Conservation (phyloP, 176 grass and related monocot species). For the Calamus simplicifolius region DNA sequence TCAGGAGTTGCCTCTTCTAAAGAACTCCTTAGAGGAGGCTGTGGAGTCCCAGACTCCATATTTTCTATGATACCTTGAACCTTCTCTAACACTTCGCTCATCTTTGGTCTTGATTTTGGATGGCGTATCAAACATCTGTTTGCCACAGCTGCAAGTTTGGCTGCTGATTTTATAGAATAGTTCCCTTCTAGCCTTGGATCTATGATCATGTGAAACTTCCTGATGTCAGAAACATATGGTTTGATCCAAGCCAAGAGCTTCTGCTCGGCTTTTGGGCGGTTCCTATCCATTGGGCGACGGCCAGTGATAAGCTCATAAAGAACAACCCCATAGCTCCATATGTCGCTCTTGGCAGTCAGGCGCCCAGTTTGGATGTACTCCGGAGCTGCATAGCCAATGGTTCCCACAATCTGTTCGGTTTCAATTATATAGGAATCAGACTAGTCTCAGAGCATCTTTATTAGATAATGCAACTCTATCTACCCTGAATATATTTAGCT, state of each 20-base stretch:
- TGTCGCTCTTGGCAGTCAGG: constrained; percentile 79
- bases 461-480: too few species aligned
- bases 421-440: too few species aligned
- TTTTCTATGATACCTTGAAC: constrained; percentile 64
- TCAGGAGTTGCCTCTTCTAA: constrained; percentile 25
- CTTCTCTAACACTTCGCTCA: constrained; percentile 88
- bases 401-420: constrained; percentile 67
- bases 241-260: constrained; percentile 83
- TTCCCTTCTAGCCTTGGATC: constrained; percentile 73
- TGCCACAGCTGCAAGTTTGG: constrained; percentile 57
- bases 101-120: constrained; percentile 62
- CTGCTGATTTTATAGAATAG: constrained; percentile 43
- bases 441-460: too few species aligned
- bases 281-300: constrained; percentile 64
- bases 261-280: constrained; percentile 70
- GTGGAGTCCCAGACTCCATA: constrained; percentile 39
- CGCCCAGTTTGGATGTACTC: constrained; percentile 92
- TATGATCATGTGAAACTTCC: constrained; percentile 52
- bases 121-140: constrained; percentile 72
- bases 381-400: constrained; percentile 87
- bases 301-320: constrained; percentile 86
- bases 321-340: constrained; percentile 85
- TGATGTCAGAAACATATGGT: constrained; percentile 47
- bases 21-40: constrained; percentile 20
- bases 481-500: too few species aligned